Evolutionary conservation across 2,329 filamentous ascomycete genomes (phyloP).

Genomic region (Botrytis medusae): DNA sequence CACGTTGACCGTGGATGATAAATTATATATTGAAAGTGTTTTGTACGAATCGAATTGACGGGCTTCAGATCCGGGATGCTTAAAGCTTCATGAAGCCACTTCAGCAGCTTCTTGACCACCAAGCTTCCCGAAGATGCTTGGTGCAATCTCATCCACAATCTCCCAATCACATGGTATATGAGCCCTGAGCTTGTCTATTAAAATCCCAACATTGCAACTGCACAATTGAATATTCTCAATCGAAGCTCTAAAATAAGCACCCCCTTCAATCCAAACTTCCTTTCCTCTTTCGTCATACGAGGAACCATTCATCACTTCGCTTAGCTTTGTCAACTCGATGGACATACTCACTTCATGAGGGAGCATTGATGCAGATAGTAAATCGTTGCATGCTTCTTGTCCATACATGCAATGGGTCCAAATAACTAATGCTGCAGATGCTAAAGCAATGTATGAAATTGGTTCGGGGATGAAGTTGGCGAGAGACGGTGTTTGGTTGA

Average conservation of each 20-base stretch:
- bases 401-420: slow-evolving; percentile 43
- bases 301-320: slow-evolving; percentile 7
- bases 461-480: slow-evolving; percentile 37
- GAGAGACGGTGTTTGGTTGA: slow-evolving; percentile 1
- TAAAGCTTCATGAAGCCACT: background rate
- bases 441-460: slow-evolving; percentile 40
- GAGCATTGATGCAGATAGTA: background rate
- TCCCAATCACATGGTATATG: slow-evolving; percentile 29
- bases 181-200: slow-evolving; percentile 25
- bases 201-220: slow-evolving; percentile 34
- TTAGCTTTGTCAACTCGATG: slow-evolving; percentile 37
- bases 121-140: slow-evolving; percentile 23
- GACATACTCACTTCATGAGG: slow-evolving; percentile 15
- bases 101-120: background rate
- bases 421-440: slow-evolving; percentile 40
- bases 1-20: background rate
- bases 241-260: slow-evolving; percentile 24
- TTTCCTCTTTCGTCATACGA: slow-evolving; percentile 24
- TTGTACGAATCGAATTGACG: background rate
- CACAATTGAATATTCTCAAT: slow-evolving; percentile 41
- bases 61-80: background rate
- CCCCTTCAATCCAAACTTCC: slow-evolving; percentile 32
- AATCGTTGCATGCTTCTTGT: slow-evolving; percentile 34
- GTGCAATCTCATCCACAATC: slow-evolving; percentile 26
- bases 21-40: background rate